phyloP scores from a whole-genome alignment of 169 alveolate genomes.

The Perkinsus marinus region DNA sequence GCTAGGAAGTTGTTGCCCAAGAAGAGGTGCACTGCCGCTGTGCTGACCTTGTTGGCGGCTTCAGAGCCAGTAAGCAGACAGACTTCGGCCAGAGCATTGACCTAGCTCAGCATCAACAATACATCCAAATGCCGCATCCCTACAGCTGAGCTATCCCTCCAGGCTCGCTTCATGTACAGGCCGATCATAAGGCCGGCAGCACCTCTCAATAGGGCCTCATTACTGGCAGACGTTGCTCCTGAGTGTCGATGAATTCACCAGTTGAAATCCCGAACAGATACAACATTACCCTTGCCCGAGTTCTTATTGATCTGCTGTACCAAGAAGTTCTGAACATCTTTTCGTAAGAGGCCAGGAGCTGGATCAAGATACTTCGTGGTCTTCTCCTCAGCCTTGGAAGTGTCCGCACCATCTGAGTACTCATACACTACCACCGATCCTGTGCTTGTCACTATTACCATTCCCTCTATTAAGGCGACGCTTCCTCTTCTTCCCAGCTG shows the following conservation, averaged over 20 bases:
- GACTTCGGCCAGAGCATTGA: neutral
- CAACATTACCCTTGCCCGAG: neutral
- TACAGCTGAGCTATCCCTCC: neutral
- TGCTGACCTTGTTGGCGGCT: neutral
- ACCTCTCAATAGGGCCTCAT: neutral
- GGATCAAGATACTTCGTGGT: neutral
- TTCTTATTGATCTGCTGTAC: neutral
- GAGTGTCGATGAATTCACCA: neutral
- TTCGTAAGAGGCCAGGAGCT: neutral
- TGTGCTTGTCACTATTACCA: neutral
- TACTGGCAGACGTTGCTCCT: neutral
- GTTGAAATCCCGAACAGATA: no score
- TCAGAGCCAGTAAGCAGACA: neutral
- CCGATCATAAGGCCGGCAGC: neutral
- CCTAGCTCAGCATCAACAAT: neutral
- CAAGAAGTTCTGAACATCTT: neutral
- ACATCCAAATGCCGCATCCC: neutral
- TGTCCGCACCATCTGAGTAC: neutral
- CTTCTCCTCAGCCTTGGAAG: neutral
- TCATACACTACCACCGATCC: neutral
- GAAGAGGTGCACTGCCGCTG: neutral
- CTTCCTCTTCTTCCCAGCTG: neutral
- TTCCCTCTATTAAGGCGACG: neutral
- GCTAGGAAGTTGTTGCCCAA: slow-evolving; percentile 1
- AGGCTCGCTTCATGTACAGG: neutral